Conservation (phyloP, 2,329 filamentous ascomycete species). For the Cordyceps cicadae region DNA sequence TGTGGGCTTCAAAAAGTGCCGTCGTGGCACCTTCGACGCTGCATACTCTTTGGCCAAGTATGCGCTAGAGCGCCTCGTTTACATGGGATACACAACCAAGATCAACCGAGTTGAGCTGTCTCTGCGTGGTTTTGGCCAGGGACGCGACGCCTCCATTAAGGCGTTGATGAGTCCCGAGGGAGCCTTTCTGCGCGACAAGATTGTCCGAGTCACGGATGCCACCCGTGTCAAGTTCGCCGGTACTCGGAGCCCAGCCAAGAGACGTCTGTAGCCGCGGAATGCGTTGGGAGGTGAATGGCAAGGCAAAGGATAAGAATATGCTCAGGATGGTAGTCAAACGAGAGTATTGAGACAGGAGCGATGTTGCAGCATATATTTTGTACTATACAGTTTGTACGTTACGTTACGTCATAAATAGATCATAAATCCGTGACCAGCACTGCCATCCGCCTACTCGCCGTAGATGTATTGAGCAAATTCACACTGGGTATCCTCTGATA, state of each 20-base stretch:
- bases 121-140: conserved; percentile 75
- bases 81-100: conserved; percentile 66
- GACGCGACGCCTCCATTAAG: conserved; percentile 84
- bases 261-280: conserved; percentile 52
- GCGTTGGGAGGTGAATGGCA: background rate
- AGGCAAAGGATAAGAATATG: background rate
- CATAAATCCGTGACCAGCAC: background rate
- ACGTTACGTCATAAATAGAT: background rate
- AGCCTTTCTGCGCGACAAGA: conserved; percentile 61
- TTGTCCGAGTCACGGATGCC: conserved; percentile 72
- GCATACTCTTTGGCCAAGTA: conserved; percentile 84
- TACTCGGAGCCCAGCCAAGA: conserved; percentile 73
- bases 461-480: background rate
- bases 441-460: background rate
- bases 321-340: background rate
- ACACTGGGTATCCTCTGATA: background rate
- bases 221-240: conserved; percentile 95
- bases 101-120: conserved; percentile 74
- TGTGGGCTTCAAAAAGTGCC: conserved; percentile 80
- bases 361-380: conserved; percentile 5
- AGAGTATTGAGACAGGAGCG: conserved; percentile 5
- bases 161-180: conserved; percentile 82
- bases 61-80: conserved; percentile 74
- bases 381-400: conserved; percentile 9
- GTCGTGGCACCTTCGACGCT: conserved; percentile 77